These are phyloP conservation scores for Ascobolus immersus DNA, from an alignment of 495 filamentous ascomycete species.

Conservation along the genomic window DNA sequence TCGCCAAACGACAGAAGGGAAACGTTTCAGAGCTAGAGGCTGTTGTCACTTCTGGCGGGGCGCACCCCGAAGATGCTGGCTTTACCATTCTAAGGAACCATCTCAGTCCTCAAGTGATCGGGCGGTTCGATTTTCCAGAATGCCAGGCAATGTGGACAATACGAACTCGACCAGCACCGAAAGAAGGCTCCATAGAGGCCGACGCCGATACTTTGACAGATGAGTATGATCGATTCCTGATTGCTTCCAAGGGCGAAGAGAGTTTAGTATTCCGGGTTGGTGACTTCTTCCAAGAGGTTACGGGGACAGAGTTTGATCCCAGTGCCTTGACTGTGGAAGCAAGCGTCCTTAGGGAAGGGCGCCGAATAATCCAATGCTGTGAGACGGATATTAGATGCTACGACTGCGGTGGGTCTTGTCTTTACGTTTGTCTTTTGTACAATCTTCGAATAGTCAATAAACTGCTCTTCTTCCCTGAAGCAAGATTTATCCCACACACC, in stretches of 20 bases:
- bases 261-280: slow-evolving; percentile 14
- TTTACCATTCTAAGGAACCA: slow-evolving; percentile 50
- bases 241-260: slow-evolving; percentile 35
- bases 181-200: slow-evolving; percentile 8
- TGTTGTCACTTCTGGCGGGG: slow-evolving; percentile 43
- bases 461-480: background rate
- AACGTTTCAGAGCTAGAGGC: slow-evolving; percentile 38
- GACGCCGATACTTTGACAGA: slow-evolving; percentile 18
- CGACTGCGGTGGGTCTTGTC: slow-evolving; percentile 41
- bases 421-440: slow-evolving; percentile 8
- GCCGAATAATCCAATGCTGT: slow-evolving; percentile 59
- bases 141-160: slow-evolving; percentile 25
- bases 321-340: slow-evolving; percentile 65
- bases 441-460: too few species aligned
- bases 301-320: slow-evolving; percentile 62
- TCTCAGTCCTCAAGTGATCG: slow-evolving; percentile 39
- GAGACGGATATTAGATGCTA: slow-evolving; percentile 65
- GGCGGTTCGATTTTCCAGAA: slow-evolving; percentile 34
- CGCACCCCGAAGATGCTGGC: slow-evolving; percentile 31
- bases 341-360: slow-evolving; percentile 44
- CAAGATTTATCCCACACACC: background rate
- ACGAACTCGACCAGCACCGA: slow-evolving; percentile 12
- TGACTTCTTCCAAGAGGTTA: slow-evolving; percentile 36
- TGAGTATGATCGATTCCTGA: slow-evolving; percentile 41
- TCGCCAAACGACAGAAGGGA: slow-evolving; percentile 23